Conservation (phyloP, 1,139 yeast species). For the Hanseniaspora sp. region DNA sequence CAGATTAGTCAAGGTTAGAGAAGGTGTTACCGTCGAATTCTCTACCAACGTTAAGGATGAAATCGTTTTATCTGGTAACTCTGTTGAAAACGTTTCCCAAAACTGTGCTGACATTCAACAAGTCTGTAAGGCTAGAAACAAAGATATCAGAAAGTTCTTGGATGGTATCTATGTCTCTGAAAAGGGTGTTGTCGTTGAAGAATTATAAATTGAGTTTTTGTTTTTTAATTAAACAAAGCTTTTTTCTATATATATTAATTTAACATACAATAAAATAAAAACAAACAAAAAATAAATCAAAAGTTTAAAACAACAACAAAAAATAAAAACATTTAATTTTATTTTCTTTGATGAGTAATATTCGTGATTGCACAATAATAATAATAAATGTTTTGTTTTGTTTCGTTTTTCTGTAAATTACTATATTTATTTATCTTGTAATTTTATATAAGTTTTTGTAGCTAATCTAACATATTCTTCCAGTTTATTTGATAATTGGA, state of each 20-base stretch:
- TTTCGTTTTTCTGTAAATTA: background rate
- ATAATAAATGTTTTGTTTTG: too few relatives aligned
- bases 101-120: conserved; percentile 98
- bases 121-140: conserved; percentile 97
- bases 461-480: conserved; percentile 49
- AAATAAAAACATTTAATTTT: background rate
- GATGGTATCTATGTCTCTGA: conserved; percentile 99
- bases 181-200: conserved; percentile 67
- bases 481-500: conserved; percentile 49
- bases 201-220: conserved; percentile 13
- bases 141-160: conserved; percentile 99
- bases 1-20: conserved; percentile 71
- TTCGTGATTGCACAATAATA: too few relatives aligned
- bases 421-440: conserved; percentile 23
- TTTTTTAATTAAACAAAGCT: background rate
- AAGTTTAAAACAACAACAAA: too few relatives aligned
- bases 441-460: conserved; percentile 47
- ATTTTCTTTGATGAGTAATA: too few relatives aligned
- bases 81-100: conserved; percentile 95
- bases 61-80: conserved; percentile 86
- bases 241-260: background rate
- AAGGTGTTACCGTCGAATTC: conserved; percentile 78
- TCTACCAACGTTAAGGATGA: conserved; percentile 89
- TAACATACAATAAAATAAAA: background rate
- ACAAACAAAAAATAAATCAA: background rate